Conservation (phyloP, 371 early-diverging fungal genomes). For the Chytridiales sp. region DNA sequence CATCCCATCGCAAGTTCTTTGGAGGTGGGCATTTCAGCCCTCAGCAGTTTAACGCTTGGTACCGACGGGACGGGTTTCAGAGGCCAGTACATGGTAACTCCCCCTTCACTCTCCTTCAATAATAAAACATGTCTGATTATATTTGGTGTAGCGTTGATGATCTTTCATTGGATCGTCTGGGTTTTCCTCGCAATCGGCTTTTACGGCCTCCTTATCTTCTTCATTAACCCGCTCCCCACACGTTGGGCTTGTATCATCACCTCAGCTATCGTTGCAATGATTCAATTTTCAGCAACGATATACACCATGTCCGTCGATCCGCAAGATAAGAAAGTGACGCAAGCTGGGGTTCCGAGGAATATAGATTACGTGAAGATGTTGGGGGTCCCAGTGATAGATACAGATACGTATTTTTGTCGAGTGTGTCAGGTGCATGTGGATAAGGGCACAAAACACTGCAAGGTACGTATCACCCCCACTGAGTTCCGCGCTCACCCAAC, state of each 20-base stretch:
- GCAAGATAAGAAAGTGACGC: constrained; percentile 52
- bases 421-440: constrained; percentile 70
- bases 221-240: constrained; percentile 25
- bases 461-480: too few relatives aligned
- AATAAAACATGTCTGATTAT: too few relatives aligned
- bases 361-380: constrained; percentile 60
- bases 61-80: constrained; percentile 58
- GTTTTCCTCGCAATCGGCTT: constrained; percentile 12
- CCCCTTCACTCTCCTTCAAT: too few relatives aligned
- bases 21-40: constrained; percentile 21
- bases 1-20: constrained; percentile 24
- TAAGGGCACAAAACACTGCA: constrained; percentile 45
- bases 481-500: too few relatives aligned
- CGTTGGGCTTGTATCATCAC: too few relatives aligned
- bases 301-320: constrained; percentile 36
- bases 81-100: constrained; percentile 60
- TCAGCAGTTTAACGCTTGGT: constrained; percentile 57
- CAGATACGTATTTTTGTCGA: constrained; percentile 57
- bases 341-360: constrained; percentile 53
- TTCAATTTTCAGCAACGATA: constrained; percentile 25
- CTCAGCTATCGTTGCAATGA: too few relatives aligned
- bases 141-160: constrained; percentile 33
- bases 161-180: constrained; percentile 52
- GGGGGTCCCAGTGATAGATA: constrained; percentile 72
- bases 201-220: constrained; percentile 26